Base-by-base conservation (phyloP, 352 stramenopile species). In the Thraustochytrium striatum region DNA sequence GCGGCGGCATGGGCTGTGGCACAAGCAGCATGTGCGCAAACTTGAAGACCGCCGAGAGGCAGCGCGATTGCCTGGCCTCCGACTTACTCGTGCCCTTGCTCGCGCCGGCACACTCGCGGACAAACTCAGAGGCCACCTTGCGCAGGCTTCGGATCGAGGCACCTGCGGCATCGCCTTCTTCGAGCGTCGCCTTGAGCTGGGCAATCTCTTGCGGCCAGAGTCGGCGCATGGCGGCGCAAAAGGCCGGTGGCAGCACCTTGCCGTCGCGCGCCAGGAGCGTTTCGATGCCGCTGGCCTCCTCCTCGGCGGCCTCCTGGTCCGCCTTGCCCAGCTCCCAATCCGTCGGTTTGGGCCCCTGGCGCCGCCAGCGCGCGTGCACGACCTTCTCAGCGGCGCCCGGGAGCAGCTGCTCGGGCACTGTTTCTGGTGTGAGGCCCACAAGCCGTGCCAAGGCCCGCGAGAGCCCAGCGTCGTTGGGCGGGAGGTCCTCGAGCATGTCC, bases 371-470 rank as follows among this genome's bases (percentile, higher is more conserved):
- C 35, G 41, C 36, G 3, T 38, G 65, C 43, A 75, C 43, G 36
- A 75, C 36, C n/a, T 75, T 75, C 30, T 75, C 65, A 3, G 65
- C 44, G 11, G 43, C n/a, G 50, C 44, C 44, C 8, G 65, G 65
- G 30, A 7, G 11, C 65, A 75, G 47, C n/a, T 3, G 25, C 47
- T 16, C 1, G 9, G 65, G 65, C 32, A 38, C 8, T 13, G 16
- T 5, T 28, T 16, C 21, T 11, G 44, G 52, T 9, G 19, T 7
- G 11, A 75, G 50, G 16, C 65, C 65, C 2, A 72, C 36, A 3
- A 75, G 65, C 3, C 1, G n/a, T 16, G 65, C 65, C 9, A 75
- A 38, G 9, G 43, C 52, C 5, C 32, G 21, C 8, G 65, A 39
- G 36, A 43, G 41, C 13, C 3, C 8, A 25, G 36, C 19, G 47